Conservation (phyloP, 495 filamentous ascomycete species). For the Penicillium ochrochloron region DNA sequence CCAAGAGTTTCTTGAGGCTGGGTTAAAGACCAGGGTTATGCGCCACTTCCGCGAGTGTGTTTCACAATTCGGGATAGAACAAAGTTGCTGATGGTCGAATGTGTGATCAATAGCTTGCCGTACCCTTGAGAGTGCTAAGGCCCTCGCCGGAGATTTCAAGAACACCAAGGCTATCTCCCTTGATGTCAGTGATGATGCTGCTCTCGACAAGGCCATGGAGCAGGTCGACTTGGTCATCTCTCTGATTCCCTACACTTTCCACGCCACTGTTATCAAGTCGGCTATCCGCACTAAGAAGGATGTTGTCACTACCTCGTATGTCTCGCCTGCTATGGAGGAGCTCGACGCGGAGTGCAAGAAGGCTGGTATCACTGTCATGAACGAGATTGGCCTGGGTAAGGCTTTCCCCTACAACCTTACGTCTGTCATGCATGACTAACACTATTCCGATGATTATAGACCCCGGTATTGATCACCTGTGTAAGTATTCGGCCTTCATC, state of each 20-base stretch:
- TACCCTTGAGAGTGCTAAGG: constrained; percentile 76
- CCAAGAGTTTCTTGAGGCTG: background rate
- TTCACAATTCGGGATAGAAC: background rate
- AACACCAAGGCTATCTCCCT: constrained; percentile 76
- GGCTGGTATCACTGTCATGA: constrained; percentile 96
- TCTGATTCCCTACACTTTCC: constrained; percentile 93
- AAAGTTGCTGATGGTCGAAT: constrained; percentile 12
- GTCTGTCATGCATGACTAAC: constrained; percentile 25
- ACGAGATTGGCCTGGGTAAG: constrained; percentile 83
- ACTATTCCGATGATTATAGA: background rate
- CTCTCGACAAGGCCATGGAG: constrained; percentile 71
- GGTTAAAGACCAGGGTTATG: background rate
- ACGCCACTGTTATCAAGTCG: constrained; percentile 89
- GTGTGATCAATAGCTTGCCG: constrained; percentile 68
- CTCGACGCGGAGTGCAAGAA: constrained; percentile 82
- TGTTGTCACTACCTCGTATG: constrained; percentile 96
- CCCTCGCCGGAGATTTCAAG: constrained; percentile 71
- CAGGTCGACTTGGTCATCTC: constrained; percentile 80
- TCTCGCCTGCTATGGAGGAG: constrained; percentile 90
- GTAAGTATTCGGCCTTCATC: constrained; percentile 10
- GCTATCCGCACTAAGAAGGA: constrained; percentile 92
- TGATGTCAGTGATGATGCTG: constrained; percentile 74
- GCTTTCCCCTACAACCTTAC: constrained; percentile 18
- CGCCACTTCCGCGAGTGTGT: background rate
- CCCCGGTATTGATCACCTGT: constrained; percentile 36